Conservation (phyloP, 2,329 filamentous ascomycete genomes). For the Diplocarpon mali region DNA sequence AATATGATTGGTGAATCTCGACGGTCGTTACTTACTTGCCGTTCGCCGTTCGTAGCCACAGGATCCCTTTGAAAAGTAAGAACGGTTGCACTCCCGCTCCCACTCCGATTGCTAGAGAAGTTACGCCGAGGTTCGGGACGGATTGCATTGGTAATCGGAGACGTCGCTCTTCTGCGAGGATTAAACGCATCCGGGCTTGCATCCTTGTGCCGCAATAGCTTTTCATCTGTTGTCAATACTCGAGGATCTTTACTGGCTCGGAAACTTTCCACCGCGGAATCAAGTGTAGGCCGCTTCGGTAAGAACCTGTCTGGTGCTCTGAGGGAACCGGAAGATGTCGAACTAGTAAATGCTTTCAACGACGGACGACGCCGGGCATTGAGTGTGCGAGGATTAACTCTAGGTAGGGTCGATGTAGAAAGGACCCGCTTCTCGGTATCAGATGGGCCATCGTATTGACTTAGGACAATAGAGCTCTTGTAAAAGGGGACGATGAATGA, state of each 20-base stretch:
- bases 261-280: slow-evolving; percentile 36
- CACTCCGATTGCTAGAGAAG: slow-evolving; percentile 19
- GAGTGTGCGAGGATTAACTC: slow-evolving; percentile 9
- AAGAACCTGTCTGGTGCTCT: slow-evolving; percentile 47
- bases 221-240: slow-evolving; percentile 36
- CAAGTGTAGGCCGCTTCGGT: slow-evolving; percentile 33
- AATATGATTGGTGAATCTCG: not conserved
- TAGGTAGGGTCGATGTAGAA: slow-evolving; percentile 13
- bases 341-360: slow-evolving; percentile 13
- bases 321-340: slow-evolving; percentile 13
- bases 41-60: slow-evolving; percentile 17
- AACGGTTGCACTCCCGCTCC: slow-evolving; percentile 21
- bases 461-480: not conserved
- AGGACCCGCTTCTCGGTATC: slow-evolving; percentile 11
- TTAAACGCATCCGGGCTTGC: slow-evolving; percentile 42
- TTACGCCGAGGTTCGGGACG: slow-evolving; percentile 12
- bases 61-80: slow-evolving; percentile 25
- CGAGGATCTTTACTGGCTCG: slow-evolving; percentile 38
- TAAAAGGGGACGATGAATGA: not conserved
- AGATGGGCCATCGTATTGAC: slow-evolving; percentile 11
- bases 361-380: slow-evolving; percentile 14
- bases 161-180: slow-evolving; percentile 25
- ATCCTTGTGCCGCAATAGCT: slow-evolving; percentile 32
- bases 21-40: slow-evolving; percentile 20
- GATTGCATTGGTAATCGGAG: slow-evolving; percentile 15